Base-by-base conservation (phyloP, 495 filamentous ascomycete species). In the Pyronema domesticum region DNA sequence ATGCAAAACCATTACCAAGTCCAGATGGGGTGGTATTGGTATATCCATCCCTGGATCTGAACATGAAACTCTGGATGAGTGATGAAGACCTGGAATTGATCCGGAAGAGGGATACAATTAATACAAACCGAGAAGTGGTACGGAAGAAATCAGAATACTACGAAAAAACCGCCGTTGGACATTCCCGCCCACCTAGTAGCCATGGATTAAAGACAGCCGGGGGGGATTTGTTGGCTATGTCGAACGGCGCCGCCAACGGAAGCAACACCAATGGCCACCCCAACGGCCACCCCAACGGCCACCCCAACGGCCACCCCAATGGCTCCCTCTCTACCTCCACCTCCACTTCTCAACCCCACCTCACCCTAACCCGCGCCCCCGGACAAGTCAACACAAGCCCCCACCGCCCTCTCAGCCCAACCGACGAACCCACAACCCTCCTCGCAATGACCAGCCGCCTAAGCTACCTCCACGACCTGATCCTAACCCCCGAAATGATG, bases 51-150 rank as follows among this genome's bases (percentile, higher is more conserved):
- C 71, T 98, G 54, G 93, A 95, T 61, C 82, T 96, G 80, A 94
- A 87, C 65, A 95, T 96, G 49, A 83, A 85, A n/a, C 95, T 86
- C 60, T 98, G 91, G 91, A 95, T 98, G 88, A 86, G 82, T 0
- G 93, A 98, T 60, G 91, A 96, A 65, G 89, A 96, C 65, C 91
- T 95, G 86, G 75, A 85, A 0, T 70, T 96, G 39, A 95, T 98
- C 52, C 82, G 89, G 57, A 87, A 95, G 55, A 81, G 85, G 40
- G 74, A 78, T 51, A 79, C 76, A 54, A 78, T 89, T 2, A 80
- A 79, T 55, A 85, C 80, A 1, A 95, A 95, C 62, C 75, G 74
- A 54, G 73, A 76, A 44, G 77, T 96, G 50, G 65, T 95, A 5
- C 74, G 77, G 15, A 75, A 82, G 51, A 95, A 96, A 69, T 85